These are phyloP conservation scores for Plenodomus tracheiphilus DNA, from an alignment of 2,329 filamentous ascomycete species.

Conservation along the genomic window DNA sequence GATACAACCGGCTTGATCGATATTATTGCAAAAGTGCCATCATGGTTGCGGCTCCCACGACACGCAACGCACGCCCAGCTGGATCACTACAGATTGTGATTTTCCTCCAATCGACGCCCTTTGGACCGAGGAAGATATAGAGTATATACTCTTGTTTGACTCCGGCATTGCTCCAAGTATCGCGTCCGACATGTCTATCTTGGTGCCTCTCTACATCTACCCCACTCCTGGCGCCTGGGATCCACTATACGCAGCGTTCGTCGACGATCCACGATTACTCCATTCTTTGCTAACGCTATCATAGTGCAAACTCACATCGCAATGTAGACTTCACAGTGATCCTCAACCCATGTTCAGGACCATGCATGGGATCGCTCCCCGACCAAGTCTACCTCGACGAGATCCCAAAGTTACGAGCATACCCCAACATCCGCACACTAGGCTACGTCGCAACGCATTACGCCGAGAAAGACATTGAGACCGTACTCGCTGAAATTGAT, in stretches of 20 bases:
- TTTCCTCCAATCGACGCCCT: neutral
- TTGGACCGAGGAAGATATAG: neutral
- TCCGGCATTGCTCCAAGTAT: neutral
- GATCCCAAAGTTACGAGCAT: conserved; percentile 47
- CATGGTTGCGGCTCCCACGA: conserved; percentile 1
- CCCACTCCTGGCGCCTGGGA: conserved; percentile 53
- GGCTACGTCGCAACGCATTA: conserved; percentile 59
- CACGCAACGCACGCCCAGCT: conserved; percentile 1
- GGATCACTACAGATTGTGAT: neutral
- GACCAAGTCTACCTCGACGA: conserved; percentile 40
- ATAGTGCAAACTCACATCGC: conserved; percentile 38
- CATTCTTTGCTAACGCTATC: neutral
- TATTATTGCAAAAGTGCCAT: conserved; percentile 3
- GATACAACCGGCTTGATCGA: conserved; percentile 6
- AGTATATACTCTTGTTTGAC: neutral
- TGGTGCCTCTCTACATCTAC: conserved; percentile 58
- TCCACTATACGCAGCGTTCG: conserved; percentile 52
- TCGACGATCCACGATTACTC: neutral
- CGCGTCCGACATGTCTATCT: conserved; percentile 38
- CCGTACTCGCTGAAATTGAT: conserved; percentile 48
- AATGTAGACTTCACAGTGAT: conserved; percentile 56
- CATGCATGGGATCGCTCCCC: conserved; percentile 33
- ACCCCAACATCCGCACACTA: conserved; percentile 55
- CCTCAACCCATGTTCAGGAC: conserved; percentile 53
- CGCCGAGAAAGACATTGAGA: conserved; percentile 32